phyloP scores from a whole-genome alignment of 805 yeast species.

The Cyberlindnera veronae region DNA sequence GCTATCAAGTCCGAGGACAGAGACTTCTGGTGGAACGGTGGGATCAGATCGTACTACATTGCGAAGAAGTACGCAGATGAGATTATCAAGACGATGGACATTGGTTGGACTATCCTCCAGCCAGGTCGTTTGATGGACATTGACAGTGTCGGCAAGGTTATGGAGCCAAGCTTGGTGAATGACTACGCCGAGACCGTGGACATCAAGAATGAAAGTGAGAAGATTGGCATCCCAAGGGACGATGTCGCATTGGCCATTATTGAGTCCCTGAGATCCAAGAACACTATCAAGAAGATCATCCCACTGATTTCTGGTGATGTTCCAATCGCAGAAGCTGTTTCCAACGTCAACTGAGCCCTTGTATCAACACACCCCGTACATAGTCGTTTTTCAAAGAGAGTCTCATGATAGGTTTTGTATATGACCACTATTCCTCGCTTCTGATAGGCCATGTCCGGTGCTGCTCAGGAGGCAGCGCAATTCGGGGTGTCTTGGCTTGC shows the following conservation, averaged over 20 bases:
- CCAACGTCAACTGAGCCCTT: too few relatives aligned
- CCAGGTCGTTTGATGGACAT: conserved; percentile 47
- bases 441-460: too few relatives aligned
- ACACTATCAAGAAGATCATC: conserved; percentile 40
- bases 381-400: too few relatives aligned
- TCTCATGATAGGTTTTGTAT: too few relatives aligned
- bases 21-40: conserved; percentile 37
- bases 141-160: conserved; percentile 41
- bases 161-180: conserved; percentile 28
- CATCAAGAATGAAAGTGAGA: background rate
- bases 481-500: too few relatives aligned
- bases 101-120: conserved; percentile 48
- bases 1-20: conserved; percentile 54
- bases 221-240: conserved; percentile 34
- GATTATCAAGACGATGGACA: conserved; percentile 37
- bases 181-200: conserved; percentile 5
- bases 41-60: conserved; percentile 48
- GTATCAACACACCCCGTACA: too few relatives aligned
- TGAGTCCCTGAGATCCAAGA: conserved; percentile 33
- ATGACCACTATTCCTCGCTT: too few relatives aligned
- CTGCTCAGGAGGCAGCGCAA: too few relatives aligned
- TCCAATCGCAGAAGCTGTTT: conserved; percentile 19
- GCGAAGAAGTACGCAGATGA: conserved; percentile 62
- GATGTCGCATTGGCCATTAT: conserved; percentile 53
- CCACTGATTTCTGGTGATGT: conserved; percentile 42